Conservation (phyloP, 2,329 filamentous ascomycete species). For the Fusarium annulatum region DNA sequence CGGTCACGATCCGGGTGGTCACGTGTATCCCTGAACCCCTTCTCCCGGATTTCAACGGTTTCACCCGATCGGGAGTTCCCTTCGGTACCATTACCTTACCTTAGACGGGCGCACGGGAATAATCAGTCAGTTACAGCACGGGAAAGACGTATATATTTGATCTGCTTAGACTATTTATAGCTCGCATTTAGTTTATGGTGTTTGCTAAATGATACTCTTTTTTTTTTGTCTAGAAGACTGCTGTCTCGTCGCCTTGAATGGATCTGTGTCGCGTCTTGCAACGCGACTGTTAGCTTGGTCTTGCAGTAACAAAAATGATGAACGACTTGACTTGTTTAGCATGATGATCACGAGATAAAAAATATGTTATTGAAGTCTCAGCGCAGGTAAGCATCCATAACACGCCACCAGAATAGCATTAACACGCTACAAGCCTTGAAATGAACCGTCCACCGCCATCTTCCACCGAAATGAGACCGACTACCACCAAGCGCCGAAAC, state of each 20-base stretch:
- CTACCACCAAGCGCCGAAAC: neutral
- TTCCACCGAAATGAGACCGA: neutral
- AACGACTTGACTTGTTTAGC: neutral
- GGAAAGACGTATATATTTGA: slow-evolving; percentile 6
- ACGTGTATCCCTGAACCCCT: slow-evolving; percentile 22
- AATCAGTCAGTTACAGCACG: slow-evolving; percentile 1
- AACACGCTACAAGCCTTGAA: neutral
- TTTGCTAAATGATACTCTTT: slow-evolving; percentile 25
- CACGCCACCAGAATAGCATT: neutral
- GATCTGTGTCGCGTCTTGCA: neutral
- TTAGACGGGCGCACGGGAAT: neutral
- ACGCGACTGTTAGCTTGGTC: neutral
- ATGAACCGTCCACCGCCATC: neutral
- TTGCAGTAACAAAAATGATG: too few relatives aligned
- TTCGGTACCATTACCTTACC: neutral
- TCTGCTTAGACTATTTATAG: slow-evolving; percentile 30
- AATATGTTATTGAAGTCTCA: neutral
- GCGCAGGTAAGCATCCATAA: neutral
- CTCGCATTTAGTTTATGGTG: slow-evolving; percentile 19
- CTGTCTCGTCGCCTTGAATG: neutral
- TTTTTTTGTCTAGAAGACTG: neutral
- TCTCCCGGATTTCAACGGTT: slow-evolving; percentile 6
- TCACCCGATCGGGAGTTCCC: slow-evolving; percentile 14
- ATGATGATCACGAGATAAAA: neutral
- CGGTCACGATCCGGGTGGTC: slow-evolving; percentile 32